These are phyloP conservation scores for Gnomoniopsis smithogilvyi DNA, from an alignment of 2,329 filamentous ascomycete genomes.

Conservation along the genomic window DNA sequence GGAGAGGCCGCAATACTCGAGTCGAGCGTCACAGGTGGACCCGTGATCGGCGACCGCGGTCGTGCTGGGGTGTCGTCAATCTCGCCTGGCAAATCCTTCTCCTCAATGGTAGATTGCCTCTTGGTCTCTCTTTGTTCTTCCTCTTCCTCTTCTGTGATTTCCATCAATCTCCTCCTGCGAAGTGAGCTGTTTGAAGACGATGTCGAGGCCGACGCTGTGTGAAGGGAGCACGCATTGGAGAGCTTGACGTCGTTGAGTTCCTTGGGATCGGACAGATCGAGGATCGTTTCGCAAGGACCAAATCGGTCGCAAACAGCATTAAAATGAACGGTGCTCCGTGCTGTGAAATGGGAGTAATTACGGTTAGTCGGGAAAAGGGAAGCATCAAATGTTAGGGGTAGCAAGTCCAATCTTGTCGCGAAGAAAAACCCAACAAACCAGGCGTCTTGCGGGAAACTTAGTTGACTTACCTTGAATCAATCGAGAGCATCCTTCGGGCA, in stretches of 20 bases:
- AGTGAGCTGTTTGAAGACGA: constrained; percentile 82
- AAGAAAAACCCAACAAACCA: constrained; percentile 2
- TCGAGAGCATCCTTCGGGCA: constrained; percentile 86
- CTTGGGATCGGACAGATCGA: constrained; percentile 70
- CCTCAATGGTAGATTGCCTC: constrained; percentile 52
- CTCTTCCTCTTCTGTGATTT: constrained; percentile 92
- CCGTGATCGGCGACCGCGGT: constrained; percentile 29
- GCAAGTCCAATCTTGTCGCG: background rate
- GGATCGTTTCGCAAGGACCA: constrained; percentile 80
- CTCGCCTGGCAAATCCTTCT: constrained; percentile 34
- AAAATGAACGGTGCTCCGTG: constrained; percentile 75
- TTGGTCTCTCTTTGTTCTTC: constrained; percentile 56
- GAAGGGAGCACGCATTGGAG: constrained; percentile 82
- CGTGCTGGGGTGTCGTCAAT: constrained; percentile 25
- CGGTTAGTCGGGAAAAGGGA: constrained; percentile 21
- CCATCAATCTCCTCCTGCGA: constrained; percentile 73
- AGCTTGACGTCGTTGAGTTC: constrained; percentile 86
- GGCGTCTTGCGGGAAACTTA: background rate
- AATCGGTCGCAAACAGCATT: constrained; percentile 68
- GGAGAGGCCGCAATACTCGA: constrained; percentile 49
- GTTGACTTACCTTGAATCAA: constrained; percentile 76
- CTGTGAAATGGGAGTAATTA: constrained; percentile 42
- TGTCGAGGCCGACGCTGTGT: constrained; percentile 81
- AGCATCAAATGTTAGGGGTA: background rate
- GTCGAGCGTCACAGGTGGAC: constrained; percentile 46